These are phyloP conservation scores for Bipolaris bicolor DNA, from an alignment of 2,329 filamentous ascomycete species.

Conservation along the genomic window DNA sequence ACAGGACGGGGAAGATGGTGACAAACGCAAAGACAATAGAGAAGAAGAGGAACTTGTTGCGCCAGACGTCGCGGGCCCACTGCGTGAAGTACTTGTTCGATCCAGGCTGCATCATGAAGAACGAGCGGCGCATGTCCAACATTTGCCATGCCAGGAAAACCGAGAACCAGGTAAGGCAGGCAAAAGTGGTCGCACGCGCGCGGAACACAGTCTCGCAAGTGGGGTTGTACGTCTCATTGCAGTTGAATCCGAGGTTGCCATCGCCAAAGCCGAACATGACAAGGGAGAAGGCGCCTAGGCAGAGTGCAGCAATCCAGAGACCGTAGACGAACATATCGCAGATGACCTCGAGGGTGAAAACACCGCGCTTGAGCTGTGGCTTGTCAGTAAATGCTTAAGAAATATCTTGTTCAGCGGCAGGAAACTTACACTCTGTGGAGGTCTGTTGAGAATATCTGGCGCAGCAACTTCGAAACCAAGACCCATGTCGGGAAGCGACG, in stretches of 20 bases:
- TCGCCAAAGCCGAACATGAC: constrained; percentile 46
- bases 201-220: constrained; percentile 44
- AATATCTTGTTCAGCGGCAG: neutral
- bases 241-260: constrained; percentile 42
- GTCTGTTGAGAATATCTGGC: constrained; percentile 77
- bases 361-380: constrained; percentile 41
- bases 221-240: constrained; percentile 39
- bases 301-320: constrained; percentile 41
- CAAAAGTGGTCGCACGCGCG: constrained; percentile 75
- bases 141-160: constrained; percentile 81
- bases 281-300: constrained; percentile 45
- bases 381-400: neutral
- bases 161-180: constrained; percentile 76
- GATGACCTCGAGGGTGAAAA: constrained; percentile 49
- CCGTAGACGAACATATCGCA: constrained; percentile 49
- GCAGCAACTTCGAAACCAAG: constrained; percentile 79
- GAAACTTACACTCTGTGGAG: constrained; percentile 63
- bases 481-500: constrained; percentile 77
- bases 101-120: constrained; percentile 74
- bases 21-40: constrained; percentile 47
- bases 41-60: constrained; percentile 68
- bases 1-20: constrained; percentile 50
- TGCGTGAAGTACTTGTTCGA: constrained; percentile 62
- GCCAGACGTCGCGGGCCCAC: constrained; percentile 71
- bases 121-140: constrained; percentile 68